These are phyloP conservation scores for Monotropa hypopitys DNA, from an alignment of 179 eudicot genomes.

Conservation along the genomic window DNA sequence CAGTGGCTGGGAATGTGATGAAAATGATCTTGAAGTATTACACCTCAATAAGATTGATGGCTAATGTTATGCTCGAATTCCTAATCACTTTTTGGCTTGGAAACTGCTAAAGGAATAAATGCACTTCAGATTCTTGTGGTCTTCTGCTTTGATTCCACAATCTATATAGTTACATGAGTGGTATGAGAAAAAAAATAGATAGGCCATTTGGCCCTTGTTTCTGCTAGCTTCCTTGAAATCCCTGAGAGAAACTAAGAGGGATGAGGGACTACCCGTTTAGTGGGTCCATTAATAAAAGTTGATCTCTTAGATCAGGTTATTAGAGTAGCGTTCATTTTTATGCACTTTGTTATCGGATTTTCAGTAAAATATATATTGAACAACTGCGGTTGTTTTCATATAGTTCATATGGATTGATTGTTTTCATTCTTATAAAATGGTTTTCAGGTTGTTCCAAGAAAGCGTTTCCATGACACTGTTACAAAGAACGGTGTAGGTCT, in stretches of 20 bases:
- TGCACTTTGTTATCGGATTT: background rate
- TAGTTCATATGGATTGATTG: background rate
- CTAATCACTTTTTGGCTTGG: background rate
- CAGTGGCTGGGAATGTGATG: background rate
- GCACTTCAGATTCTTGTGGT: background rate
- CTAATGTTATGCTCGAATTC: background rate
- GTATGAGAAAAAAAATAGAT: background rate
- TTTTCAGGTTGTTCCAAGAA: constrained; percentile 55
- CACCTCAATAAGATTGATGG: background rate
- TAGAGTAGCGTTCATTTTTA: background rate
- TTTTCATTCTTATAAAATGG: background rate
- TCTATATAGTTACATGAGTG: background rate
- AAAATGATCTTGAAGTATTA: background rate
- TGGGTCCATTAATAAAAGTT: background rate
- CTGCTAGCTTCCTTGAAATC: background rate
- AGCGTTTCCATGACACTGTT: constrained; percentile 58
- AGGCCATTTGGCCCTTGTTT: background rate
- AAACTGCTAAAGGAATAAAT: background rate
- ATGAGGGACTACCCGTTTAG: no score
- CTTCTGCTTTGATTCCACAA: background rate
- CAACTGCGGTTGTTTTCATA: background rate
- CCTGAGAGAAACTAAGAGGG: background rate
- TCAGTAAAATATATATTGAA: background rate
- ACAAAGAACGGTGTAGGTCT: constrained; percentile 77
- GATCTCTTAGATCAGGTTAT: background rate